These are phyloP conservation scores for Nematodospora valgi DNA, from an alignment of 805 yeast species.

Conservation along the genomic window DNA sequence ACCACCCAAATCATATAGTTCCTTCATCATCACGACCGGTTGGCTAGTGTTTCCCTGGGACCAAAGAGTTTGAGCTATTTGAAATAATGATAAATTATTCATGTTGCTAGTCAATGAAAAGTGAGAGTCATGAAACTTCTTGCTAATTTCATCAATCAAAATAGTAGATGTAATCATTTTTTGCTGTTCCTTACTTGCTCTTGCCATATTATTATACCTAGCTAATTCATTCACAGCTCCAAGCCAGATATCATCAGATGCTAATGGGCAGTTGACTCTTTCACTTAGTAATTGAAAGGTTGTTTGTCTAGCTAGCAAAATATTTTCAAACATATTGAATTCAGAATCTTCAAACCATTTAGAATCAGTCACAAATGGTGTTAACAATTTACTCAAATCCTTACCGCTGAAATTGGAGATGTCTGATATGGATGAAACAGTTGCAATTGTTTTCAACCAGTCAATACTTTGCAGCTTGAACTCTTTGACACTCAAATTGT, in stretches of 20 bases:
- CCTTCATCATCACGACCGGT: constrained; percentile 54
- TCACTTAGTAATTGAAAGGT: constrained; percentile 28
- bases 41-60: constrained; percentile 43
- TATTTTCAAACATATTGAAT: constrained; percentile 36
- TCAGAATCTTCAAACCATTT: constrained; percentile 39
- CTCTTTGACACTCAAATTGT: constrained; percentile 14
- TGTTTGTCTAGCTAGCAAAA: constrained; percentile 41
- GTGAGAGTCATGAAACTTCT: constrained; percentile 12
- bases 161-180: constrained; percentile 50
- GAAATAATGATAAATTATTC: constrained; percentile 32
- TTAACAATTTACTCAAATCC: constrained; percentile 2
- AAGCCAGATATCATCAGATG: constrained; percentile 14
- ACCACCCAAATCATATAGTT: constrained; percentile 11
- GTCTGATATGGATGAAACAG: constrained; percentile 18
- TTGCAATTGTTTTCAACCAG: constrained; percentile 28
- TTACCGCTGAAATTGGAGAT: background rate
- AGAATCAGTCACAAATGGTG: constrained; percentile 15
- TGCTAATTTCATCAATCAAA: constrained; percentile 37
- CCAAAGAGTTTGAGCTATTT: constrained; percentile 67
- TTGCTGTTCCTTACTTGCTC: constrained; percentile 38
- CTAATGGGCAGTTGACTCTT: constrained; percentile 2
- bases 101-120: constrained; percentile 11
- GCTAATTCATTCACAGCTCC: constrained; percentile 36
- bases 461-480: constrained; percentile 10
- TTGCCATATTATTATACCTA: constrained; percentile 40